Conservation (phyloP, 176 grass and related monocot species). For the Thalia dealbata region DNA sequence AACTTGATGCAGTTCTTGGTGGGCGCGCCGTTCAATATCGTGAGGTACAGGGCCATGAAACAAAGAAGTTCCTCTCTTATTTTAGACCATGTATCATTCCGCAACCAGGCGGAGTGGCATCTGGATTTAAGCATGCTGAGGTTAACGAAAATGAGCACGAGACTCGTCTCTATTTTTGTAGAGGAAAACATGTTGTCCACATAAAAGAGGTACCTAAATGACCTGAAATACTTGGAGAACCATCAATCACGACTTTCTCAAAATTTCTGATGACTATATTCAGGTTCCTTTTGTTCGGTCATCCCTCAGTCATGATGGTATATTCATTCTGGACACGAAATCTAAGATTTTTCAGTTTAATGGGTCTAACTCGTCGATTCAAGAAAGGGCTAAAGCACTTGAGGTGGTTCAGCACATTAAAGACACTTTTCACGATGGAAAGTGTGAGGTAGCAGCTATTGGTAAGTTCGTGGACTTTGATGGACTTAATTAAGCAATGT, state of each 20-base stretch:
- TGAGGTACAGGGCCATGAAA: constrained; percentile 68
- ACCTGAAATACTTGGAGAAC: neutral
- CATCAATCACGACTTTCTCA: neutral
- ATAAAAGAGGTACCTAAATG: constrained; percentile 49
- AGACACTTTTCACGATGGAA: constrained; percentile 47
- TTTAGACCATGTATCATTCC: constrained; percentile 88
- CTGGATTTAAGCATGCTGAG: constrained; percentile 24
- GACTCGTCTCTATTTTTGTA: constrained; percentile 48
- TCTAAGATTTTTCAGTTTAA: constrained; percentile 74
- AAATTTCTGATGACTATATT: neutral
- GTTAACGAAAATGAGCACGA: neutral
- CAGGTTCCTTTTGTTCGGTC: constrained; percentile 53
- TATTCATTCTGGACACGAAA: constrained; percentile 64
- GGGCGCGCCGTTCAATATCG: constrained; percentile 63
- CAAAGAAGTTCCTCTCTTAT: constrained; percentile 82
- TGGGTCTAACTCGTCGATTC: constrained; percentile 57
- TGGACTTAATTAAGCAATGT: neutral
- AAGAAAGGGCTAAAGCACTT: constrained; percentile 71
- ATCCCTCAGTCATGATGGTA: constrained; percentile 54
- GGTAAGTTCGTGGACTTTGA: constrained; percentile 29
- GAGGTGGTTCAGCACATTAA: constrained; percentile 78
- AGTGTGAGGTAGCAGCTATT: constrained; percentile 62
- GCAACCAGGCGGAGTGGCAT: constrained; percentile 39
- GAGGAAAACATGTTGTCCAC: constrained; percentile 67
- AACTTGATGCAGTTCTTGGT: constrained; percentile 64